Evolutionary conservation across 176 grass and related monocot genomes (phyloP).

Genomic region (Coix lacrymajobi): DNA sequence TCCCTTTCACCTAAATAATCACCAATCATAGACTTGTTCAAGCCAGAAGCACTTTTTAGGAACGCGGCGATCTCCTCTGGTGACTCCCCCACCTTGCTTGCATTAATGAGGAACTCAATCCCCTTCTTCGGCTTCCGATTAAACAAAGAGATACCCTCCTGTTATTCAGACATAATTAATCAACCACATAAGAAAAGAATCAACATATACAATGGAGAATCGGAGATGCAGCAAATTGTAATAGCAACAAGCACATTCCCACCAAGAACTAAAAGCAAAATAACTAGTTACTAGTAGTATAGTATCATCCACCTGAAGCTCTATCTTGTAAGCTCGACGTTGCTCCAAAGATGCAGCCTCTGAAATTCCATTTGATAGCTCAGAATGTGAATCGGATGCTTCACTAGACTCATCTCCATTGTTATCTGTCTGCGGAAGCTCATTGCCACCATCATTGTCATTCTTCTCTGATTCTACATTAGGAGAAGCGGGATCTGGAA

Average conservation of each 20-base stretch:
- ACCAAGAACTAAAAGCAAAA: slow-evolving; percentile 23
- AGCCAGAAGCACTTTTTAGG: slow-evolving; percentile 79
- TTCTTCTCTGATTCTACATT: slow-evolving; percentile 64
- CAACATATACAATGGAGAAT: slow-evolving; percentile 9
- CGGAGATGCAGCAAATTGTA: not conserved
- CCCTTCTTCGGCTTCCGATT: slow-evolving; percentile 96
- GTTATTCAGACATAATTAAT: slow-evolving; percentile 37
- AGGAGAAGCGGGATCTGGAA: slow-evolving; percentile 75
- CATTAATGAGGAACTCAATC: slow-evolving; percentile 93
- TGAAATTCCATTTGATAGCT: slow-evolving; percentile 63
- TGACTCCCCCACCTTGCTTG: slow-evolving; percentile 76
- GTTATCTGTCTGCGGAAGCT: slow-evolving; percentile 49
- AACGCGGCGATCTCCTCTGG: slow-evolving; percentile 90
- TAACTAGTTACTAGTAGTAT: slow-evolving; percentile 29
- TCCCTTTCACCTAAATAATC: slow-evolving; percentile 99
- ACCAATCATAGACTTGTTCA: slow-evolving; percentile 96
- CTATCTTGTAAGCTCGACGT: slow-evolving; percentile 92
- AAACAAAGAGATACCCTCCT: slow-evolving; percentile 97
- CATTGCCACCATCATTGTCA: slow-evolving; percentile 52
- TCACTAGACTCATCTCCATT: slow-evolving; percentile 69
- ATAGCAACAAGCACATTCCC: slow-evolving; percentile 5
- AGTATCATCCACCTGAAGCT: slow-evolving; percentile 82
- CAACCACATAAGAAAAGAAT: slow-evolving; percentile 28
- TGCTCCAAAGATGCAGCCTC: slow-evolving; percentile 87
- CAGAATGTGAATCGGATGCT: slow-evolving; percentile 74